Base-by-base conservation (phyloP, 257 asterid genomes). In the Ophiorrhiza pumila region DNA sequence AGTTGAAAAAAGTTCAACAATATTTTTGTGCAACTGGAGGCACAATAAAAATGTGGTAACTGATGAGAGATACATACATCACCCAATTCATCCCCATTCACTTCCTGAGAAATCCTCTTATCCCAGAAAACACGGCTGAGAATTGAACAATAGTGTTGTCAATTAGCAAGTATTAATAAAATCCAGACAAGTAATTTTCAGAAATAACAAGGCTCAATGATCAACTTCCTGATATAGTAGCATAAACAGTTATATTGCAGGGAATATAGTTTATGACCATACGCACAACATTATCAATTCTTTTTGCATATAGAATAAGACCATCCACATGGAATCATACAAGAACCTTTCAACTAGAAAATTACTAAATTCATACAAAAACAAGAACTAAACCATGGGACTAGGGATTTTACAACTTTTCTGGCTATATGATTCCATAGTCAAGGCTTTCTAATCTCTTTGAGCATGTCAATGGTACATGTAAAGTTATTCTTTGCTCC, bases 61-160 rank as follows among this genome's bases (percentile, higher is more conserved):
- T n/a, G n/a, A n/a, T n/a, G n/a, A n/a, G 5, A 55, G 34, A 0
- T 31, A 18, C 76, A 31, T 81, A 85, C 90, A 74, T 85, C 90
- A 4, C 90, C 90, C 49, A 85, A 34, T 1, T 82, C 87, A 81
- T 85, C 90, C 6, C 90, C 90, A n/a, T 65, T 80, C 62, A 85
- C 89, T 59, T 83, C 89, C 65, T 83, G 87, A 29, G 89, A 83
- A 80, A 85, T 83, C 73, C 87, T 81, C 81, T 83, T 85, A 74
- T 85, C 90, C 69, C 67, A 85, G 77, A 85, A 85, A 11, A 79
- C 81, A 2, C 89, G 89, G 4, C 89, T 85, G 83, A 20, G 58
- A 52, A 32, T 12, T 23, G 61, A 34, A 64, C 22, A 63, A 50
- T 6, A 4, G 11, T 2, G 15, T 56, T 34, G 23, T 27, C 22